Base-by-base conservation (phyloP, 1,284 basidiomycete species). In the Ustilago bromivora region DNA sequence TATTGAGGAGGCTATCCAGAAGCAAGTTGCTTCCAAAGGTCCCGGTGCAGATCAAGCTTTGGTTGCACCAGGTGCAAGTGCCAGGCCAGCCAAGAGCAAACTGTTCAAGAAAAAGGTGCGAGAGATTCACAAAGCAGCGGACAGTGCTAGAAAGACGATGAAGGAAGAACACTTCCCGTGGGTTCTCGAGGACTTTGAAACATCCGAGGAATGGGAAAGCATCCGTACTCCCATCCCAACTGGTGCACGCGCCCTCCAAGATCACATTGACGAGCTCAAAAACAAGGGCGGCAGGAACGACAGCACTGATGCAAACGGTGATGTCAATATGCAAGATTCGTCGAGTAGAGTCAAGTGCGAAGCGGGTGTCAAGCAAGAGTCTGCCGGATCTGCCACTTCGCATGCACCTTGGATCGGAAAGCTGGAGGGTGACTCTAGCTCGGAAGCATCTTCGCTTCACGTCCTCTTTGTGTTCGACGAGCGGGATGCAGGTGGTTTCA, bases 331-430 rank as follows among this genome's bases (percentile, higher is more conserved):
- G 66, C 55, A 60, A 19, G 60, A 61, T 17, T 40, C 55, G 15
- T 47, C 35, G n/a, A 51, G 52, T 46, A 31, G 60, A 40, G 71
- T 71, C 61, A 71, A 78, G 54, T 6, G 32, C 4, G 71, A 78
- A 41, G 17, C 57, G 4, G 58, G 61, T 6, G 35, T 74, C 64
- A 78, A 78, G 65, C 51, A 62, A 51, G 76, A 78, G 32, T 58
- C 62, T 1, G 57, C 63, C 41, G 49, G 38, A 1, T 57, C 76
- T 6, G 49, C 61, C 31, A 61, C 73, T 5, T 71, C 76, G 32
- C 82, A 85, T 57, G 81, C 83, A 54, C 84, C 84, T 10, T 86
- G 84, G 84, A 75, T 86, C 52, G 84, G 84, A 17, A 85, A 84
- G 71, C 78, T 86, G 4, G 84, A 86, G 38, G 84, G 84, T 31